phyloP scores from a whole-genome alignment of 257 asterid genomes.

The Craterostigma plantagineum region DNA sequence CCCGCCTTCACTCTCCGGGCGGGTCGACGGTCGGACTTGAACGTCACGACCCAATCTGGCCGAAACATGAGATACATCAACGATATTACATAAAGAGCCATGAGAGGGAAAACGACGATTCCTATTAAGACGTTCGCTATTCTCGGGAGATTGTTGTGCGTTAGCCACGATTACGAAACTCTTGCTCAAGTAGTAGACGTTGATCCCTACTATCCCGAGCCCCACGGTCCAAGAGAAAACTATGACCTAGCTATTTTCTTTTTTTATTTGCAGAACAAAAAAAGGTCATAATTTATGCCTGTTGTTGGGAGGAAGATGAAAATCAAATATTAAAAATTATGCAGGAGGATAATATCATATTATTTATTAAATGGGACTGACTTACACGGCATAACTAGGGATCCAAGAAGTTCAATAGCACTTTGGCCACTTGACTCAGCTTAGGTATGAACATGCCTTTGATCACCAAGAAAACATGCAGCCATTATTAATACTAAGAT shows the following conservation, averaged over 20 bases:
- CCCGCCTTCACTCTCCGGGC: conserved; percentile 22
- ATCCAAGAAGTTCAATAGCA: conserved; percentile 76
- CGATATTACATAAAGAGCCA: conserved; percentile 44
- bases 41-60: conserved; percentile 46
- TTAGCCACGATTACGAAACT: conserved; percentile 55
- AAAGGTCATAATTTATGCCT: conserved; percentile 86
- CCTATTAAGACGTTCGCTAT: conserved; percentile 58
- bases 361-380: too few species aligned
- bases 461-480: conserved; percentile 69
- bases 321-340: not conserved
- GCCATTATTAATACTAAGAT: conserved; percentile 69
- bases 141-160: conserved; percentile 42
- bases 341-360: too few species aligned
- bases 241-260: conserved; percentile 26
- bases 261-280: conserved; percentile 45
- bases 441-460: conserved; percentile 75
- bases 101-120: conserved; percentile 48
- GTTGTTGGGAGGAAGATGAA: conserved; percentile 1
- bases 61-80: conserved; percentile 73
- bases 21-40: conserved; percentile 14
- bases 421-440: conserved; percentile 49
- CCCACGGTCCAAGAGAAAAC: conserved; percentile 71
- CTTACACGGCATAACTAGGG: conserved; percentile 92
- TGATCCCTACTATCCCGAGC: conserved; percentile 72
- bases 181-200: conserved; percentile 52